phyloP scores from a whole-genome alignment of 2,329 filamentous ascomycete genomes.

The Pseudogymnoascus sp. region DNA sequence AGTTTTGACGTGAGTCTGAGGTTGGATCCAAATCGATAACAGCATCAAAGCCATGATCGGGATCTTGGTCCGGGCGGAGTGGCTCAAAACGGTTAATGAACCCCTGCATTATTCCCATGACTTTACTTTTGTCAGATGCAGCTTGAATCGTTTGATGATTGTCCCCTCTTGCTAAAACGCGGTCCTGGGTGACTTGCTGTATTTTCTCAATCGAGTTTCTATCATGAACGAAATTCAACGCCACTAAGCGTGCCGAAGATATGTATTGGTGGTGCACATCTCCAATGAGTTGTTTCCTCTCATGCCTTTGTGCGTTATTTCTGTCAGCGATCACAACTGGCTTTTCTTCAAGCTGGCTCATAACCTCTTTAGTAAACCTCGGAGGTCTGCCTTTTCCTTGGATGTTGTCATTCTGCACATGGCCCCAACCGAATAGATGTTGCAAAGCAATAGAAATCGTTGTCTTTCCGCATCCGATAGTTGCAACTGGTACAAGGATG shows the following conservation, averaged over 20 bases:
- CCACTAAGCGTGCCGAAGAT: constrained; percentile 62
- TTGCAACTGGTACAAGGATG: constrained; percentile 82
- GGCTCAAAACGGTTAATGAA: constrained; percentile 83
- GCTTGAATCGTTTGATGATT: constrained; percentile 98
- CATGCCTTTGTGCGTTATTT: constrained; percentile 85
- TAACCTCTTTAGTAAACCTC: constrained; percentile 64
- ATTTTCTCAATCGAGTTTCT: constrained; percentile 58
- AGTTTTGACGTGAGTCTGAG: constrained; percentile 69
- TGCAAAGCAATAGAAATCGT: constrained; percentile 75
- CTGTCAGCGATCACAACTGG: constrained; percentile 81
- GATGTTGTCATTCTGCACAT: constrained; percentile 96
- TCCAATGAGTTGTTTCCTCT: constrained; percentile 77
- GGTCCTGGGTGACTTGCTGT: constrained; percentile 62
- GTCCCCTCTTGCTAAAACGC: constrained; percentile 78
- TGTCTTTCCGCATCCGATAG: constrained; percentile 94
- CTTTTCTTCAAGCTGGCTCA: constrained; percentile 52
- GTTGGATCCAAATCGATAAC: constrained; percentile 78
- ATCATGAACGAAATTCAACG: constrained; percentile 80
- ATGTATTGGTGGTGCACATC: constrained; percentile 59
- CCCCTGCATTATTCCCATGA: constrained; percentile 86
- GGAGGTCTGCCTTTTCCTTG: constrained; percentile 67
- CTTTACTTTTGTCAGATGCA: constrained; percentile 61
- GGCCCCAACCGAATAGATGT: constrained; percentile 82
- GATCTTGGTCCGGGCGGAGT: constrained; percentile 53
- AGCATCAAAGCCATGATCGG: constrained; percentile 74